Conservation (phyloP, 208 protist species). For the Wallacemonas sp. region DNA sequence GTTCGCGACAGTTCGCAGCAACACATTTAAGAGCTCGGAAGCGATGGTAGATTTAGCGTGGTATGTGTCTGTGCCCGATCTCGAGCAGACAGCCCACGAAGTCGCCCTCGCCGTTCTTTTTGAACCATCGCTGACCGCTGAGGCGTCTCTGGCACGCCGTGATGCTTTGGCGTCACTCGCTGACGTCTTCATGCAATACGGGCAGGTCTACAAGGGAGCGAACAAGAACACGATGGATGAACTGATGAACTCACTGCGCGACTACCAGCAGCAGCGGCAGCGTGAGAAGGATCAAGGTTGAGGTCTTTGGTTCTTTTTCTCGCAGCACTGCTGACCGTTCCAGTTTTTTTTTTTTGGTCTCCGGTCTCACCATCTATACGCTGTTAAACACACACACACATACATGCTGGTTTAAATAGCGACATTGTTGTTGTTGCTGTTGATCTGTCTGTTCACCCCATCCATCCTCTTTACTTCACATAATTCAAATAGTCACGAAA, state of each 20-base stretch:
- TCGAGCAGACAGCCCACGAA: constrained; percentile 66
- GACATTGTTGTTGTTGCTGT: constrained; percentile 15
- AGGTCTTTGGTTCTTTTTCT: constrained; percentile 15
- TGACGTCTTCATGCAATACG: constrained; percentile 61
- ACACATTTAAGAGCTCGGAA: constrained; percentile 74
- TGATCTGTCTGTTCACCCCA: background rate
- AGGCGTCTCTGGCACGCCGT: constrained; percentile 36
- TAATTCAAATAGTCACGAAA: background rate
- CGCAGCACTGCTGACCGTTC: no score
- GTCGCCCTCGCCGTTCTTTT: constrained; percentile 58
- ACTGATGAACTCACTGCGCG: constrained; percentile 75
- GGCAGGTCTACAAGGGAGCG: constrained; percentile 74
- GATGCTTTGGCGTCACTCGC: constrained; percentile 59
- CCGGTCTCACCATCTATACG: no score
- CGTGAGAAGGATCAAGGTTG: constrained; percentile 37
- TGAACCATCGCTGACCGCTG: constrained; percentile 35
- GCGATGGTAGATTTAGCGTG: constrained; percentile 83
- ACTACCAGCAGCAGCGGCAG: constrained; percentile 70
- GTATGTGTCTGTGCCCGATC: constrained; percentile 66
- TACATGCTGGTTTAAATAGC: no score
- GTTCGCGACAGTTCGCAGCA: constrained; percentile 47
- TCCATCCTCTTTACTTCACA: background rate
- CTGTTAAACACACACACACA: no score
- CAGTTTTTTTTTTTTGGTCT: no score
- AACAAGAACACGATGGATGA: constrained; percentile 76